Evolutionary conservation across 192 early-diverging fungal genomes (phyloP).

Genomic region (Phycomyces nitens): DNA sequence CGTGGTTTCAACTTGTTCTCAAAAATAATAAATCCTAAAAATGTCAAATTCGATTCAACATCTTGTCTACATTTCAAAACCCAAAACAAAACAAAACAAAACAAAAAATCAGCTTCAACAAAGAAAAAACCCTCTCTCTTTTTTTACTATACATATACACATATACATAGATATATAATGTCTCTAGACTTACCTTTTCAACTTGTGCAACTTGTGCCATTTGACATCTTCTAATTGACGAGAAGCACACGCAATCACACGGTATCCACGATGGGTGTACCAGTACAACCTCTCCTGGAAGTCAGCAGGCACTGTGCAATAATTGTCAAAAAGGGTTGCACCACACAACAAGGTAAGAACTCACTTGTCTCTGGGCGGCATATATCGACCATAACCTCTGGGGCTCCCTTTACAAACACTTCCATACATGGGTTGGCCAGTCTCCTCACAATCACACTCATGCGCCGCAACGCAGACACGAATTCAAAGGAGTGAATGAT

Average conservation of each 20-base stretch:
- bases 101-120: background rate
- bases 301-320: slow-evolving; percentile 73
- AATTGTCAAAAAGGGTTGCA: background rate
- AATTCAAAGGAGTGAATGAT: slow-evolving; percentile 93
- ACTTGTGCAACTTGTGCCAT: slow-evolving; percentile 73
- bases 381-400: slow-evolving; percentile 89
- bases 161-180: slow-evolving; percentile 2
- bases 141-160: no score
- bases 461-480: slow-evolving; percentile 81
- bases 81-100: background rate
- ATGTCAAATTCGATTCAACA: slow-evolving; percentile 80
- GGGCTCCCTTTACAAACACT: slow-evolving; percentile 96
- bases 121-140: no score
- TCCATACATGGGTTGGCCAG: slow-evolving; percentile 63
- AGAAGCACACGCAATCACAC: slow-evolving; percentile 91
- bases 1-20: slow-evolving; percentile 97
- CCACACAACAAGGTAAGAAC: slow-evolving; percentile 6
- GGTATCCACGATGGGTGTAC: slow-evolving; percentile 95
- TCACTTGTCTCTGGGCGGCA: slow-evolving; percentile 76
- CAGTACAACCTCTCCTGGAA: slow-evolving; percentile 75
- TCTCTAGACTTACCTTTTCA: slow-evolving; percentile 46
- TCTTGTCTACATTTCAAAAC: slow-evolving; percentile 56
- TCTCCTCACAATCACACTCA: slow-evolving; percentile 87
- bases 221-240: slow-evolving; percentile 65
- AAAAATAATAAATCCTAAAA: slow-evolving; percentile 96